Evolutionary conservation across 2,329 filamentous ascomycete genomes (phyloP).

Genomic region (Myriosclerotinia scirpicola): DNA sequence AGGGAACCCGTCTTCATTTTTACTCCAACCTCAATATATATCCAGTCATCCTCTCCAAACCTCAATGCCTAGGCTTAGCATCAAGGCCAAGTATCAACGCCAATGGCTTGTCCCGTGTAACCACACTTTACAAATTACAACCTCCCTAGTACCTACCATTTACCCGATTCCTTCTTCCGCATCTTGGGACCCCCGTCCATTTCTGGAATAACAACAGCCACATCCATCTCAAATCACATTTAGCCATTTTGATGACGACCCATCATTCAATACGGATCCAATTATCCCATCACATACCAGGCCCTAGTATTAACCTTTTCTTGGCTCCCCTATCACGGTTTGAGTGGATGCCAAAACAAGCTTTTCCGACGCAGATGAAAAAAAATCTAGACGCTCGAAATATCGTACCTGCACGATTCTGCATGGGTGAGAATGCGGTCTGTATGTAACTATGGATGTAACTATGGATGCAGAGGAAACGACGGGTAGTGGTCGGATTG

Average conservation of each 20-base stretch:
- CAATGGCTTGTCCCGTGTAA: slow-evolving; percentile 2
- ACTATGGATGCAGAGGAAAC: slow-evolving; percentile 15
- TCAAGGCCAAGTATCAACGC: background rate
- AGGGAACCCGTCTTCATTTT: too few species aligned
- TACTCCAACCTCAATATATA: background rate
- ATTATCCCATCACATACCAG: background rate
- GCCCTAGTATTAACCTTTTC: too few species aligned
- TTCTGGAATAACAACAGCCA: slow-evolving; percentile 8
- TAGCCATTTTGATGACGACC: background rate
- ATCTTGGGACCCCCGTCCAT: background rate
- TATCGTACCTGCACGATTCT: slow-evolving; percentile 23
- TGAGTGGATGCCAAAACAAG: slow-evolving; percentile 20
- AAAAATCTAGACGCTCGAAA: background rate
- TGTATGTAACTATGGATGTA: too few species aligned
- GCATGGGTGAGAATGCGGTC: slow-evolving; percentile 17
- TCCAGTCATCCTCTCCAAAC: background rate
- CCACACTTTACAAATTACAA: too few species aligned
- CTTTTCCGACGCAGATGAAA: background rate
- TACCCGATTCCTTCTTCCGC: background rate
- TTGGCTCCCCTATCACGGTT: slow-evolving; percentile 1
- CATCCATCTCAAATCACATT: background rate
- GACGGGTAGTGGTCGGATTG: background rate
- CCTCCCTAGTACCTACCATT: too few species aligned
- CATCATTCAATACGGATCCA: background rate
- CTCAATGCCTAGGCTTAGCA: slow-evolving; percentile 7